Conservation (phyloP, 495 filamentous ascomycete genomes). For the Lasiosphaeriaceae sp. region DNA sequence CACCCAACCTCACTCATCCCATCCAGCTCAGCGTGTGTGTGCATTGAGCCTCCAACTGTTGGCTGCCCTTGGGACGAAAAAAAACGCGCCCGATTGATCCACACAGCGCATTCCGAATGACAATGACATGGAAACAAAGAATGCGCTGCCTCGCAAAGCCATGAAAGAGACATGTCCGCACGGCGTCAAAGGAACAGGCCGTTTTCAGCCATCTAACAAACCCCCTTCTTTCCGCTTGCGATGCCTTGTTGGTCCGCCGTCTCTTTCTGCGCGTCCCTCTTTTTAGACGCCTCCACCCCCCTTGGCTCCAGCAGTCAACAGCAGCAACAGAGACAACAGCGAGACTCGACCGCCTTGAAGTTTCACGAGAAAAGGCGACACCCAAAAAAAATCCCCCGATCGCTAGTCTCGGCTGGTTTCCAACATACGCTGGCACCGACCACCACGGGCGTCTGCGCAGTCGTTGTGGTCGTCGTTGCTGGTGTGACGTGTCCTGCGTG, state of each 20-base stretch:
- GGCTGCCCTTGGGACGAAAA: not conserved
- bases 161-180: conserved; percentile 13
- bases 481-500: too few relatives aligned
- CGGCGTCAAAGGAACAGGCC: conserved; percentile 22
- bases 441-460: too few relatives aligned
- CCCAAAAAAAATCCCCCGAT: too few relatives aligned
- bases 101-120: conserved; percentile 3
- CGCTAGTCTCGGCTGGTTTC: too few relatives aligned
- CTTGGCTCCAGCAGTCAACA: not conserved
- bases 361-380: too few relatives aligned
- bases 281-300: conserved; percentile 17
- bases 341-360: not conserved
- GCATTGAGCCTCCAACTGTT: not conserved
- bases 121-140: conserved; percentile 10
- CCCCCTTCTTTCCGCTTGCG: conserved; percentile 25
- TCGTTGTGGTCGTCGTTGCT: too few relatives aligned
- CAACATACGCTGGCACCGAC: too few relatives aligned
- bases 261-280: conserved; percentile 7
- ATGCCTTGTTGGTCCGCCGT: conserved; percentile 11
- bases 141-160: conserved; percentile 12
- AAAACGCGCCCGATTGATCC: conserved; percentile 12
- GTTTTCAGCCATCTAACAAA: conserved; percentile 29
- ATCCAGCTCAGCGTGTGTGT: too few relatives aligned
- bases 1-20: not conserved
- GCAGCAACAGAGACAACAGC: not conserved